Base-by-base conservation (phyloP, 768 basidiomycete genomes). In the Trametes sanguinea region DNA sequence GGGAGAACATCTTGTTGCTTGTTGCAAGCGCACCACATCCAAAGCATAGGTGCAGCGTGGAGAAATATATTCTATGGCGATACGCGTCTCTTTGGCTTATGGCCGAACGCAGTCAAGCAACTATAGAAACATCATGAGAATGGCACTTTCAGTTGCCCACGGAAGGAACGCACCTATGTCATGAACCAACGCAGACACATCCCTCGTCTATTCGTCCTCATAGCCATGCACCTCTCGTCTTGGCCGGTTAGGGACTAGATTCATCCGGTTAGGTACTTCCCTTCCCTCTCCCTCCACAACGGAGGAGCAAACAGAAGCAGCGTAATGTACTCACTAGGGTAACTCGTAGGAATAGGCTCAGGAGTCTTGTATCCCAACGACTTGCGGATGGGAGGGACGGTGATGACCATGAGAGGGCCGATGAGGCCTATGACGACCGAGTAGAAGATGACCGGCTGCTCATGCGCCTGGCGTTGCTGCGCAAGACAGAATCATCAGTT, bases 381-480 rank as follows among this genome's bases (percentile, higher is more conserved):
- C 68, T 83, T 79, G 59, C 92, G 88, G 65, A 95, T 81, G 17
- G 92, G 90, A n/a, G 94, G 94, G 16, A 95, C 81, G 44, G 80
- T 77, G 45, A 91, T 66, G 45, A 87, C 87, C 74, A 94, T 76
- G 29, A 88, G 77, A 10, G 94, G 94, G 2, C 94, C 94, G 68
- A 86, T 81, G 59, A 78, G 68, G 54, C 93, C 94, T 59, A 96
- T 76, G 51, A 87, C 75, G 72, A 87, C 81, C 10, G 94, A 94
- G 76, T 87, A 96, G 80, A 95, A 95, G 74, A 95, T 84, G 74
- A 93, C 90, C 32, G 94, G 94, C 69, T 84, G 85, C 76, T 96
- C 94, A 76, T 96, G 94, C 40, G 94, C 92, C 68, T 88, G 85
- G 50, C 89, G 85, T 93, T 94, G 92, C 94, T 95, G 51, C 35